phyloP scores from a whole-genome alignment of 495 filamentous ascomycete genomes.

The Thozetella sp. region DNA sequence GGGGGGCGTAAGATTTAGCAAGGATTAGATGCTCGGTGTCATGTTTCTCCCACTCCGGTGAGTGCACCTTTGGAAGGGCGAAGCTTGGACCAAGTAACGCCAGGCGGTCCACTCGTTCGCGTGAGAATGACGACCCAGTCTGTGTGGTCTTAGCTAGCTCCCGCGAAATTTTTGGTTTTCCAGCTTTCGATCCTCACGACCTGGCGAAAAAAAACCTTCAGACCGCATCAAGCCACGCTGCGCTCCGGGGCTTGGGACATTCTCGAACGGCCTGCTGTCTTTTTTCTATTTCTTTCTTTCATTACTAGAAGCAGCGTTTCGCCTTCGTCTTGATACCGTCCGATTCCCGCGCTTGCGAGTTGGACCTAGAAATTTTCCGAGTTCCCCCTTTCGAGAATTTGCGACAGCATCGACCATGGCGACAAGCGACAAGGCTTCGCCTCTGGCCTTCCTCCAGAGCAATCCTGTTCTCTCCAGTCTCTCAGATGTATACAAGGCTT shows the following conservation, averaged over 20 bases:
- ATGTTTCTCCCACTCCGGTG: too few species aligned
- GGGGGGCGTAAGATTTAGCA: too few species aligned
- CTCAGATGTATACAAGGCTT: constrained; percentile 77
- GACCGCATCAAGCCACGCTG: not conserved
- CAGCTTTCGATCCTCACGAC: constrained; percentile 1
- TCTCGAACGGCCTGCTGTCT: not conserved
- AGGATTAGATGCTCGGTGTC: too few species aligned
- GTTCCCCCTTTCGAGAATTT: constrained; percentile 12
- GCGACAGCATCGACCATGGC: constrained; percentile 35
- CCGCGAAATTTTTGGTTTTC: constrained; percentile 4
- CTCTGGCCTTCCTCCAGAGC: constrained; percentile 67
- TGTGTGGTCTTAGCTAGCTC: constrained; percentile 2
- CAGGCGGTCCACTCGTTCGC: not conserved
- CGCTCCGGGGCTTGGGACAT: not conserved
- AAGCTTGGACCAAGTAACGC: not conserved
- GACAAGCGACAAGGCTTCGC: constrained; percentile 48
- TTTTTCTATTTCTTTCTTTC: not conserved
- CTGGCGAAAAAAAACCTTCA: not conserved
- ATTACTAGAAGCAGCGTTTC: too few species aligned
- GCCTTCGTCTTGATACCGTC: not conserved
- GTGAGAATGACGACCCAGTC: constrained; percentile 1
- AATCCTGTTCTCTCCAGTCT: constrained; percentile 72
- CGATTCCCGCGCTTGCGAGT: not conserved
- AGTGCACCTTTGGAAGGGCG: not conserved
- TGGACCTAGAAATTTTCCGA: constrained; percentile 13